Conservation (phyloP, 139 green algal species). For the Dunaliella sp. region DNA sequence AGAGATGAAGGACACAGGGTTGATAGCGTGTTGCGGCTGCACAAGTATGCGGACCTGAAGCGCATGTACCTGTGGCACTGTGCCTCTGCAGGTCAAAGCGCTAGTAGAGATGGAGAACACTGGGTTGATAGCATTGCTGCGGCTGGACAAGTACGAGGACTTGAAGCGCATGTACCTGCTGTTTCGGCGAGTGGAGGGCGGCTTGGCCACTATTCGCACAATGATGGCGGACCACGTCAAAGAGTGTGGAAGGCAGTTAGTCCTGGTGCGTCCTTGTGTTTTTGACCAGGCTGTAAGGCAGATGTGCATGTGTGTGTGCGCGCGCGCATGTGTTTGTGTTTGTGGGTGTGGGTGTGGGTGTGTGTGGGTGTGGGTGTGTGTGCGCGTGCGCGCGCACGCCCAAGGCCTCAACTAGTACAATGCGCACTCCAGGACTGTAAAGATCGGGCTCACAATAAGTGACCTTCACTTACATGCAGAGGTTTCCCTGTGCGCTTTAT, state of each 20-base stretch:
- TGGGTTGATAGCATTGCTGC: conserved; percentile 81
- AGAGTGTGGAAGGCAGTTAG: conserved; percentile 62
- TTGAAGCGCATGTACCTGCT: conserved; percentile 90
- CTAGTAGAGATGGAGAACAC: conserved; percentile 93
- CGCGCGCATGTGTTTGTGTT: background rate
- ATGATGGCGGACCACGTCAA: conserved; percentile 70
- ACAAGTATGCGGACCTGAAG: conserved; percentile 85
- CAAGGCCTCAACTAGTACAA: too few species aligned
- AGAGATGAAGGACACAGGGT: conserved; percentile 89
- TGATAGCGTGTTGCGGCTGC: conserved; percentile 78
- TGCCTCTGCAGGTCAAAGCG: conserved; percentile 73
- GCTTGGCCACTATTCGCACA: conserved; percentile 63
- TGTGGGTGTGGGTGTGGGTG: background rate
- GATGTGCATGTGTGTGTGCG: too few species aligned
- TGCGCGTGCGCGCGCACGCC: too few species aligned
- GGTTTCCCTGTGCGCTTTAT: too few species aligned
- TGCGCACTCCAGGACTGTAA: too few species aligned
- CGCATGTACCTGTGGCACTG: too few species aligned
- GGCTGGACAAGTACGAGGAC: conserved; percentile 77
- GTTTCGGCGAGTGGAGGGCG: conserved; percentile 73
- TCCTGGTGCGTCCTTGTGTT: conserved; percentile 12
- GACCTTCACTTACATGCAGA: too few species aligned
- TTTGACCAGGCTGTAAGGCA: too few species aligned
- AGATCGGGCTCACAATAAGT: too few species aligned
- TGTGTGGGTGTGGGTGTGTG: too few species aligned